Evolutionary conservation across 768 basidiomycete species (phyloP), one percentile per base, ranked within the genome.

Genomic region (Rubroboletus satanas): DNA sequence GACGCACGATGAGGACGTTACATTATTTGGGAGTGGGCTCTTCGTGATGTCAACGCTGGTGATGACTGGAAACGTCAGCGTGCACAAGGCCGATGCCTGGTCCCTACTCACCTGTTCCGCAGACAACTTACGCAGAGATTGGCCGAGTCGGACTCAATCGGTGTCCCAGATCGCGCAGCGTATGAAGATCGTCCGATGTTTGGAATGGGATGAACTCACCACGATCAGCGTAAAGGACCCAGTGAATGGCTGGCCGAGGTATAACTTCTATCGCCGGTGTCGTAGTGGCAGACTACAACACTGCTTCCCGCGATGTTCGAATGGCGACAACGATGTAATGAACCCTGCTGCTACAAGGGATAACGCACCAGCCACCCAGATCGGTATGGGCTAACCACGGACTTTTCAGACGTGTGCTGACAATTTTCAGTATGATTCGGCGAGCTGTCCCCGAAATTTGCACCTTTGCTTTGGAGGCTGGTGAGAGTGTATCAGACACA

Each of bases 11-110:
- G 10, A 18, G 49, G n/a, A 68, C 75, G 49, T 21, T 49, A 88
- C 90, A 84, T 83, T 92, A 91, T 68, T 94, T 98, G 7, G 95
- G 96, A 49, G 98, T 98, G 14, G n/a, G 90, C 93, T 94, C 69
- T 98, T 96, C 1, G 95, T 98, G 68, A 99, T 96, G 71, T 99
- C 97, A 57, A 98, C 85, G 8, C 90, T 93, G 5, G 38, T 45
- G 21, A 29, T 7, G 23, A 44, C 29, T 14, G 0, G 8, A 21
- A 10, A n/a, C 26, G 2, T 57, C 54, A 51, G 31, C 2, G 7
- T 29, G 32, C 33, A 45, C 17, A 7, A 18, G 12, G 44, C 14
- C 11, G 21, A 55, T 48, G n/a, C 0, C n/a, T 37, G 49, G 18
- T 55, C 35, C 7, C 7, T 15, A 72, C 86, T 58, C 68, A 88